phyloP scores from a whole-genome alignment of 177 flowering plant species.

The Vitis hybrid region DNA sequence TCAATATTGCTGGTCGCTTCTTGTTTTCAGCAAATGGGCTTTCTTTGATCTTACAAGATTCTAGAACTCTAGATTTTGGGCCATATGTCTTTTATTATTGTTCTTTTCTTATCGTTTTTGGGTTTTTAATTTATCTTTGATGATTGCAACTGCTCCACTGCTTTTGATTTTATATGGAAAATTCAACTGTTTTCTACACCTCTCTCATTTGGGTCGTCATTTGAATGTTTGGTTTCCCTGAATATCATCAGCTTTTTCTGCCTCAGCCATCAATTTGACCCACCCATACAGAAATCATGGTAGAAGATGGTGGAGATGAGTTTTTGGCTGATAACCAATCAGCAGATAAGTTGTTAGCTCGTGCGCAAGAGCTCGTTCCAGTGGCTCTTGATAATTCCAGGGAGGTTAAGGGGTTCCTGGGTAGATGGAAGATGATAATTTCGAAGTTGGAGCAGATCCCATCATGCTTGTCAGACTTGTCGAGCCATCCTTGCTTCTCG shows the following conservation, averaged over 20 bases:
- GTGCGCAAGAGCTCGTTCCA: slow-evolving; percentile 70
- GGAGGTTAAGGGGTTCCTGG: slow-evolving; percentile 66
- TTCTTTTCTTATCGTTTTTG: slow-evolving; percentile 5
- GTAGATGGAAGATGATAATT: slow-evolving; percentile 83
- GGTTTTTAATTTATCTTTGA: slow-evolving; percentile 16
- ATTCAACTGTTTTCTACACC: slow-evolving; percentile 1
- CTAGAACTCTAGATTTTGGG: slow-evolving; percentile 30
- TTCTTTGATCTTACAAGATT: slow-evolving; percentile 56
- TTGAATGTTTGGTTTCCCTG: slow-evolving; percentile 16
- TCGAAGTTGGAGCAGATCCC: slow-evolving; percentile 78
- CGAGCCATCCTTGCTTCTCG: slow-evolving; percentile 91
- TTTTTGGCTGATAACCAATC: slow-evolving; percentile 28
- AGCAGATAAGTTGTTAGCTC: slow-evolving; percentile 59
- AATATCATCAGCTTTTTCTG: slow-evolving; percentile 24
- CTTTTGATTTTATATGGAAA: slow-evolving; percentile 19
- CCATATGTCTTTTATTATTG: slow-evolving; percentile 9
- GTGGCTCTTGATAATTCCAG: slow-evolving; percentile 56
- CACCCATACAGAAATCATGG: slow-evolving; percentile 42
- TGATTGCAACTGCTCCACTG: slow-evolving; percentile 60
- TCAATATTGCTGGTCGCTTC: slow-evolving; percentile 36
- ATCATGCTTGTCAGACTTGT: slow-evolving; percentile 66
- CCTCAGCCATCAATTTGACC: slow-evolving; percentile 18
- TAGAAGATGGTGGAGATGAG: slow-evolving; percentile 44
- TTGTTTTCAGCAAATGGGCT: slow-evolving; percentile 37
- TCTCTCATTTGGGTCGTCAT: slow-evolving; percentile 22